Base-by-base conservation (phyloP, 1,284 basidiomycete species). In the Kalmanozyma brasiliensis region DNA sequence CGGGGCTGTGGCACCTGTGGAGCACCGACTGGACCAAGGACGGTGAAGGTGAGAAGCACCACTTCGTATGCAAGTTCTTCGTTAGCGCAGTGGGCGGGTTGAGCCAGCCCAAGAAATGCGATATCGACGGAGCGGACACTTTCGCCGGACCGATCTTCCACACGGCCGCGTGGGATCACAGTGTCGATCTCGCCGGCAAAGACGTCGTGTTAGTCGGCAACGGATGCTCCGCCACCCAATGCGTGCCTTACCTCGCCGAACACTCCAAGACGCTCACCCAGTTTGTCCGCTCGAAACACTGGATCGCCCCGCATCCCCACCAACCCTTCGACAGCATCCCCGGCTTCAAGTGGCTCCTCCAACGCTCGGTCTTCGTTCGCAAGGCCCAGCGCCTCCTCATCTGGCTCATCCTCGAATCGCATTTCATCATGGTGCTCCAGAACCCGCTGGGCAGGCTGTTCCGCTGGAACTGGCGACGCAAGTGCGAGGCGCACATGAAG, bases 81-180 rank as follows among this genome's bases (percentile, higher is more conserved):
- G 64, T 79, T 48, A 53, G 47, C 16, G 77, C 74, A 17, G 76
- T 82, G 14, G 80, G 80, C 8, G 79, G 79, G 13, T 48, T 82
- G 3, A 74, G 68, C 10, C 65, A 74, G 49, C 79, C 80, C 20
- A 82, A 81, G 45, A 32, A 53, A 3, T 78, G 76, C 46, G 63
- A 64, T 29, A 78, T 81, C 24, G 53, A 67, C 7, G 79, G 79
- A 4, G 42, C 76, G 32, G 74, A 82, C 38, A 55, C 57, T 16
- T 83, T 83, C 52, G 49, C 74, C 16, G 77, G 76, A 2, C 49
- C 76, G 7, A 57, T 75, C 49, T 83, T 83, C 66, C 82, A 83
- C 58, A 79, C 80, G 24, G 81, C 81, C 0, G 62, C 77, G 4
- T 83, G 82, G 82, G 78, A 82, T 46, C 75, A 79, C 33, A 60